Evolutionary conservation across 2,329 filamentous ascomycete species (phyloP), one percentile per base, ranked within the genome.

Genomic region (Sclerotinia minor): DNA sequence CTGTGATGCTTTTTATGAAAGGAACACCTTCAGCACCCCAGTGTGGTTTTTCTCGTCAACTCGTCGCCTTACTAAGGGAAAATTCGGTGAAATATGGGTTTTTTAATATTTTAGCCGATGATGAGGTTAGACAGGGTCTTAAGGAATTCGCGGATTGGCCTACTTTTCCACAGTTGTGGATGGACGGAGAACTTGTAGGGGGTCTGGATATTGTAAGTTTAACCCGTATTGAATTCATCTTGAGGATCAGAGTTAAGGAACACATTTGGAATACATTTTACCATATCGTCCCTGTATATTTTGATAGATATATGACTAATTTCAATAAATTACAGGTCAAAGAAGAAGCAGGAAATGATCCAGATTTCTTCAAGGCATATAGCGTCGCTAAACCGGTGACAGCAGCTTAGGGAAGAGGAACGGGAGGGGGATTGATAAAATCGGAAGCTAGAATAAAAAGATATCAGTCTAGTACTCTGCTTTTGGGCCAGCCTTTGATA

Each of bases 61-160:
- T 97, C 55, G 95, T 99, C 54, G 88, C 83, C 35, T 86, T 99
- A 58, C 81, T 99, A 75, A 87, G 95, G 64, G 94, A 98, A 80
- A 89, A 92, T 77, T 90, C 90, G 61, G 91, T 99, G 69, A 92
- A 96, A 78, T 99, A 98, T 79, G 95, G 95, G 26, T 99, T 99
- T 83, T 99, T 99, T 84, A 98, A 99, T 78, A 99, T 99, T 72
- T 81, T 99, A 74, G 95, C 95, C 71, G 95, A 99, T 78, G 94
- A 99, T 76, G 94, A 98, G 79, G 95, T 99, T 59, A 86, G 95
- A 70, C 94, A 98, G 81, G 95, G 95, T 0, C 81, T 99, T 76
- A 99, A 99, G 84, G 92, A 95, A 80, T 98, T 89, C 78, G 93
- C 93, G n/a, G 95, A 98, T 71, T 99, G 95, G 95, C 95, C 95